Base-by-base conservation (phyloP, 306 rosid genomes). In the Trifolium repens region DNA sequence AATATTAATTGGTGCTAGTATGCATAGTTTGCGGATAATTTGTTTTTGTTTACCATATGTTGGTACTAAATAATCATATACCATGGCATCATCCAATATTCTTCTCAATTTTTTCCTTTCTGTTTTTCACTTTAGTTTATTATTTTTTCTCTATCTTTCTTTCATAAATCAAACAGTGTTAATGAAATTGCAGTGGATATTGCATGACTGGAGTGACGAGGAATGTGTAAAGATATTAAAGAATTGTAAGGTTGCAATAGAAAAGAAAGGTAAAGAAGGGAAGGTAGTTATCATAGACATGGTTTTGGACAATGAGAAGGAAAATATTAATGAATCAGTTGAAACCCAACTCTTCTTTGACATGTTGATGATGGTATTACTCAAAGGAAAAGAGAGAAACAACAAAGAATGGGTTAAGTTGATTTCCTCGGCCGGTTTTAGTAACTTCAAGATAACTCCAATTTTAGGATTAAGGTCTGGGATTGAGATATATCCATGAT, bases 281-380 rank as follows among this genome's bases (percentile, higher is more conserved):
- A 54, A 54, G 13, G 30, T 17, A 5, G 8, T 54, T 17, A 17
- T 54, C 60, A 54, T 54, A 17, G 60, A 54, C 12, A 54, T 54
- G 60, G 60, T 54, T 13, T 2, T 54, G 13, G 60, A 54, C 5
- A 17, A 3, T 54, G 5, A 53, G 27, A 17, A 53, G 22, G 55
- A 8, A 15, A 1, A 6, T 6, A 53, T 2, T 53, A 53, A 53
- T 53, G 30, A 53, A 17, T 7, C 26, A 2, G 1, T 53, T n/a
- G 60, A 53, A 53, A 53, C 60, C 19, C 60, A 53, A 53, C 22
- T 57, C 13, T 57, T 57, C n/a, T 58, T 24, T 58, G 64, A 58
- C 26, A 58, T 58, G 64, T 11, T 58, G n/a, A 58, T 24, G 64
- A 58, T 58, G 64, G 16, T 26, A 5, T 0, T 26, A 5, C 4